Evolutionary conservation across 331 rosid genomes (phyloP), one percentile per base, ranked within the genome.

Genomic region (Dryas integrifolia): DNA sequence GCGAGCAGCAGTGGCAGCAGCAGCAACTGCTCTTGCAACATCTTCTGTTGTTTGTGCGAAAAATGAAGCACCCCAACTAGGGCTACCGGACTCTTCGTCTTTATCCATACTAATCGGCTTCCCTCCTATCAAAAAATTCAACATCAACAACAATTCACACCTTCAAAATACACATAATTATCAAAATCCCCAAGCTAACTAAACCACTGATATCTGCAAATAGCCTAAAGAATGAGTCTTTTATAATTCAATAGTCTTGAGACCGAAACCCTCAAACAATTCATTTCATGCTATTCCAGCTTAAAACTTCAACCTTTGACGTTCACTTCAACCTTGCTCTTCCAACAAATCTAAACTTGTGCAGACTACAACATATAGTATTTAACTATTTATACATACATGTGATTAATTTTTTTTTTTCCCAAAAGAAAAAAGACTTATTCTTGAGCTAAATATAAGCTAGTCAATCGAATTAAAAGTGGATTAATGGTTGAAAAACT

Each of bases 31-130:
- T 82, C 81, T 88, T 5, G 89, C 84, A 45, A 91, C 82, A 71
- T 94, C 97, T 76, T 91, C 96, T 2, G 73, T 87, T 26, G 86
- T 90, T 81, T 90, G 98, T 60, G 24, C 76, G 15, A 90, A 82
- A 69, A 87, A 80, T 0, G 88, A 88, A 75, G 92, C 86, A 44
- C 88, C 87, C 98, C 91, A 85, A 70, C 93, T 69, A 35, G 92
- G 93, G 82, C 88, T 88, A 51, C 88, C 85, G 24, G 90, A 75
- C 7, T 78, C 91, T 77, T 90, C 96, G 53, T 79, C 82, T 76
- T 80, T 86, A 40, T 76, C 76, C 86, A 88, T 88, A 75, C 73
- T 80, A 46, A 53, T 49, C 59, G 76, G 75, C 56, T 67, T 76
- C 74, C 76, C 77, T 59, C 85, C 86, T 86, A 59, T 86, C 81